Percentiles rank a stretch among this genome's conserved stretches.
phyloP scores from a whole-genome alignment of 768 basidiomycete genomes.

The Panaeolus cyanescens region DNA sequence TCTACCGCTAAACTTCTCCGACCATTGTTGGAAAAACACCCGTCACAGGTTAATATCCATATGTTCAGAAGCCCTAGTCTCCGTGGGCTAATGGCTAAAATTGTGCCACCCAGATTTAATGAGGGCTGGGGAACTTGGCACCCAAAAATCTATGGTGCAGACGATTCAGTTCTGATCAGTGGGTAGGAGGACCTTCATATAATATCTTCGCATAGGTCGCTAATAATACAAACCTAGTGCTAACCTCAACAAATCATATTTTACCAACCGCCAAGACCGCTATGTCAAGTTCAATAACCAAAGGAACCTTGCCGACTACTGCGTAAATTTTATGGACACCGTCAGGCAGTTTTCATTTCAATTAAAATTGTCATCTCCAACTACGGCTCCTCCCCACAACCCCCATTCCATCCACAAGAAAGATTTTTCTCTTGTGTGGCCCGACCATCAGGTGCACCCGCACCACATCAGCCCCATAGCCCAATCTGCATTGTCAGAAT shows the following conservation, averaged over 20 bases:
- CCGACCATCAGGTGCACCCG: slow-evolving; percentile 62
- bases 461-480: slow-evolving; percentile 69
- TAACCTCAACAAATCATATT: slow-evolving; percentile 92
- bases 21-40: slow-evolving; percentile 74
- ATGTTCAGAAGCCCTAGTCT: slow-evolving; percentile 90
- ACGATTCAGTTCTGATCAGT: slow-evolving; percentile 90
- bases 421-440: slow-evolving; percentile 66
- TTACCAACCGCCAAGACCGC: slow-evolving; percentile 93
- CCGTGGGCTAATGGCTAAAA: slow-evolving; percentile 65
- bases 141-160: slow-evolving; percentile 92
- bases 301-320: slow-evolving; percentile 74
- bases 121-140: slow-evolving; percentile 99
- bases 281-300: slow-evolving; percentile 77
- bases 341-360: slow-evolving; percentile 75
- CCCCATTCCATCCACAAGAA: slow-evolving; percentile 35
- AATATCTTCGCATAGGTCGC: not conserved
- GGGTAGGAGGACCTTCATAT: slow-evolving; percentile 56
- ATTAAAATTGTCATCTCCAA: slow-evolving; percentile 31
- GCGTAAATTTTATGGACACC: slow-evolving; percentile 72
- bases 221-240: slow-evolving; percentile 53
- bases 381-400: slow-evolving; percentile 7
- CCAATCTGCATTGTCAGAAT: slow-evolving; percentile 49
- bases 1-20: slow-evolving; percentile 70
- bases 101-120: slow-evolving; percentile 92
- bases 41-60: slow-evolving; percentile 70